Evolutionary conservation across 1,139 yeast species (phyloP), one percentile per base, ranked within the genome.

Genomic region (Geotrichum fermentans): DNA sequence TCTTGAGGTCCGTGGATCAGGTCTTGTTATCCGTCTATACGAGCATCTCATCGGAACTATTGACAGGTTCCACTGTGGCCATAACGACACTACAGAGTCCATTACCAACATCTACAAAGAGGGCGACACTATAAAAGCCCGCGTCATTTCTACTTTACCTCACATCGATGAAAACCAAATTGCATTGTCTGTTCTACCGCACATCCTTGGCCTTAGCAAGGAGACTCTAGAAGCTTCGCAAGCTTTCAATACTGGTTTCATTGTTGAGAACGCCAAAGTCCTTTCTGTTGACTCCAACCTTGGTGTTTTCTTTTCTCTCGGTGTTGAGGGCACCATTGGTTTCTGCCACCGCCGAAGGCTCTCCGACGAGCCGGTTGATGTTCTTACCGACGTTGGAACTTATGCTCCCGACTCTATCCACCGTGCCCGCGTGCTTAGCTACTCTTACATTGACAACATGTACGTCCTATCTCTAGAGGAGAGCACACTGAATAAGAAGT

Each of bases 191-290:
- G 63, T 77, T 28, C 71, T 82, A 48, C 82, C 87, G 6, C 80
- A 78, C 53, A 70, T 83, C 6, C 56, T 78, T 10, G 57, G 57
- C 2, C 54, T 67, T 5, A 52, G 54, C 16, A 40, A 53, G 2
- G 47, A 54, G 10, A 44, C 44, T 26, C 33, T 40, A 8, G 29
- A 22, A 5, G 43, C 40, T 13, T 30, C 43, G 3, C 83, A 80
- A 49, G 85, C 92, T 0, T 83, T 84, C 68, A 89, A 95, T 16
- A 65, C 83, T 40, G 97, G 98, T 10, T 82, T 82, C 57, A 71
- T 75, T 18, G 74, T 89, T 48, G 88, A 83, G 4, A 67, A 68
- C 10, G 72, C 73, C n/a, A 76, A 74, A 29, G 76, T 90, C 30
- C 70, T 73, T 48, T 80, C 74, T 56, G 78, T 80, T 28, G 75